Conservation (phyloP, 345 rosid species). For the Moricandia moricandioides region DNA sequence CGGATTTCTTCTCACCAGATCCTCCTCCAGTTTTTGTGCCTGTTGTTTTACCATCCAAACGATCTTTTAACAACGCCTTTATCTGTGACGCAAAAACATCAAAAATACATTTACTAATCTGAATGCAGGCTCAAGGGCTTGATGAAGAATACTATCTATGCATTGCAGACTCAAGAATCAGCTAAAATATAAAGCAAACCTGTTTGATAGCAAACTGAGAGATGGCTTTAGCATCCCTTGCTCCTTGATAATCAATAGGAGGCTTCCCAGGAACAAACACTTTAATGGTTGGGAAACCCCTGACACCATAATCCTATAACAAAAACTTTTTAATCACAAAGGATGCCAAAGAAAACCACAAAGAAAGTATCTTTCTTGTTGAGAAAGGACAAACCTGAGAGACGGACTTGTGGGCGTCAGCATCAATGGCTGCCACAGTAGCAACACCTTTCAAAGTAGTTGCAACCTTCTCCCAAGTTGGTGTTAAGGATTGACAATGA, state of each 20-base stretch:
- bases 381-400: constrained; percentile 61
- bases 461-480: constrained; percentile 95
- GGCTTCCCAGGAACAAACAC: constrained; percentile 85
- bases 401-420: constrained; percentile 85
- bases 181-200: constrained; percentile 40
- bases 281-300: constrained; percentile 90
- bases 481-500: constrained; percentile 83
- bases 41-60: constrained; percentile 70
- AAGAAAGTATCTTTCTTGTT: neutral
- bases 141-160: neutral
- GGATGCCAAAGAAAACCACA: neutral
- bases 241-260: constrained; percentile 91
- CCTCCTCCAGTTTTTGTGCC: constrained; percentile 67
- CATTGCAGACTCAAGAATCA: neutral
- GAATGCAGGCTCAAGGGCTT: neutral
- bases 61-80: constrained; percentile 74
- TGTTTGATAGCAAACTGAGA: constrained; percentile 64
- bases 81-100: constrained; percentile 49
- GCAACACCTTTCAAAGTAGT: constrained; percentile 75
- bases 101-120: neutral
- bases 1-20: constrained; percentile 60
- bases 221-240: constrained; percentile 83
- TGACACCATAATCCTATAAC: constrained; percentile 78
- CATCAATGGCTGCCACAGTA: constrained; percentile 91
- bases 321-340: neutral